A percentile compares a stretch with the other conserved stretches of the same genome.
Conservation (phyloP, 768 basidiomycete species). For the Suillus brevipes region DNA sequence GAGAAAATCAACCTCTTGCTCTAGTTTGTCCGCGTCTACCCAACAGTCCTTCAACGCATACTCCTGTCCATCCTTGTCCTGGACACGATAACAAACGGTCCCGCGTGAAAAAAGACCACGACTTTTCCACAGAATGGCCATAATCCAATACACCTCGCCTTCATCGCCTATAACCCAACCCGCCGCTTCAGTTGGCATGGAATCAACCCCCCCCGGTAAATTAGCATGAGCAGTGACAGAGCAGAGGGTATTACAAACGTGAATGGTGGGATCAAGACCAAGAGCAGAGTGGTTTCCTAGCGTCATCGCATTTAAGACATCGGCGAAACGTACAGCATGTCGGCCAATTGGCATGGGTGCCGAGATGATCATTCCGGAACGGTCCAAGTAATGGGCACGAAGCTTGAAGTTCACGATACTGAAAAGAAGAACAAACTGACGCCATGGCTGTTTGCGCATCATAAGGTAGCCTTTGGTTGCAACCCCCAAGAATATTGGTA, state of each 20-base stretch:
- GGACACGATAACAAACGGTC: not conserved
- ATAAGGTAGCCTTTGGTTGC: slow-evolving; percentile 2
- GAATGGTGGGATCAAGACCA: not conserved
- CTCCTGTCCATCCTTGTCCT: not conserved
- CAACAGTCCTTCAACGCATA: not conserved
- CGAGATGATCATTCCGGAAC: not conserved
- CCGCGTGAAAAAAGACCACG: not conserved
- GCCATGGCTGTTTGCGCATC: not conserved
- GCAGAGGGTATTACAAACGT: not conserved
- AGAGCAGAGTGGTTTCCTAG: not conserved
- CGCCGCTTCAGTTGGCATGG: not conserved
- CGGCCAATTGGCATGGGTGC: fast-evolving
- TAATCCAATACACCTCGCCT: not conserved
- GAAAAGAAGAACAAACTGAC: not conserved
- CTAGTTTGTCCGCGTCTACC: not conserved
- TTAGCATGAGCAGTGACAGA: not conserved
- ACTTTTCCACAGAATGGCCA: not conserved
- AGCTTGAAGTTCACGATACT: not conserved
- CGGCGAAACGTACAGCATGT: not conserved
- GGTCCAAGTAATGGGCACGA: not conserved
- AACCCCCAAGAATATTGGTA: not conserved
- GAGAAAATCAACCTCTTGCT: not conserved
- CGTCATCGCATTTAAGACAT: not conserved
- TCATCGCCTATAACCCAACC: not conserved
- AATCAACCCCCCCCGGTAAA: not conserved